These are phyloP conservation scores for Nakazawaea wyomingensis DNA, from an alignment of 805 yeast genomes.

Conservation along the genomic window DNA sequence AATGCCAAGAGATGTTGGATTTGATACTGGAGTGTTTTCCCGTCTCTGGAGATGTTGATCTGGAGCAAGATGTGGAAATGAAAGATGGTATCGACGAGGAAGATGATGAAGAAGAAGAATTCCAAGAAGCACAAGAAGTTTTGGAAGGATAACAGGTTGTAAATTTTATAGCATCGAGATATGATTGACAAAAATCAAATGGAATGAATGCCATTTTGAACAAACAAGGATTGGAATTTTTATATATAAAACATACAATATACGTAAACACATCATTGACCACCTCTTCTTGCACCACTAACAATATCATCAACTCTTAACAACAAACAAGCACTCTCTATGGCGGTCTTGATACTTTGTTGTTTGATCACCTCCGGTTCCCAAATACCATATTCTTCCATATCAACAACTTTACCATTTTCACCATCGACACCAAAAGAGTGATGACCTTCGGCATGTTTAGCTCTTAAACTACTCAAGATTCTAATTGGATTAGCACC, in stretches of 20 bases:
- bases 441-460: conserved; percentile 84
- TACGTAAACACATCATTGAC: not conserved
- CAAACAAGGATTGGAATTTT: no score
- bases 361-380: conserved; percentile 98
- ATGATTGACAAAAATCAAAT: no score
- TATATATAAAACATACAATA: no score
- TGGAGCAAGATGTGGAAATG: conserved; percentile 17
- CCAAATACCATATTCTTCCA: conserved; percentile 96
- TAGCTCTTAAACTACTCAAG: conserved; percentile 87
- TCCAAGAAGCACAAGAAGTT: no score
- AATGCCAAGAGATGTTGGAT: conserved; percentile 53
- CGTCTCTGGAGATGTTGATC: conserved; percentile 25
- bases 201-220: no score
- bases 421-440: conserved; percentile 96
- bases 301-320: conserved; percentile 97
- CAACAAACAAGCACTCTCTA: conserved; percentile 92
- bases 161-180: no score
- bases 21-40: conserved; percentile 54
- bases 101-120: not conserved
- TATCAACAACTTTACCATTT: conserved; percentile 87
- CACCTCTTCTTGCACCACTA: conserved; percentile 77
- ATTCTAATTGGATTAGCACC: conserved; percentile 95
- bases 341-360: conserved; percentile 95
- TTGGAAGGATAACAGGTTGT: no score
- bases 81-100: conserved; percentile 4